Base-by-base conservation (phyloP, 1,139 yeast genomes). In the Candida pseudocylindracea region DNA sequence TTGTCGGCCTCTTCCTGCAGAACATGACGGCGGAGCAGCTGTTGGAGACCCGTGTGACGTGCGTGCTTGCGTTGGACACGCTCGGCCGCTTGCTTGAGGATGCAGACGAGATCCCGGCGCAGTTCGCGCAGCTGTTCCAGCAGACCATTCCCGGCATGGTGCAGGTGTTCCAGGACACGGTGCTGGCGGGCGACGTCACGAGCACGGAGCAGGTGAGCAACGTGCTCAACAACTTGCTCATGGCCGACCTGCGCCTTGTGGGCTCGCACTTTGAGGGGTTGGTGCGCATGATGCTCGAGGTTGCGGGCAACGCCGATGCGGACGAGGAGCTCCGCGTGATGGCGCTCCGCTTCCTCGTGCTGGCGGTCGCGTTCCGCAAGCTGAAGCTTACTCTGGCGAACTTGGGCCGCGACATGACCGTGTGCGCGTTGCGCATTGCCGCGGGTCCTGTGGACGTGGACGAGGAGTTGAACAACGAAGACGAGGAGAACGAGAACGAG, bases 401-500 rank as follows among this genome's bases (percentile, higher is more conserved):
- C 53, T 55, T 83, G 39, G 98, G 95, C 38, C 88, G 88, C 33
- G 69, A 65, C 38, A 62, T 91, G 42, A 71, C 91, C 31, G 52
- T 68, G 40, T 64, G 79, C 37, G 91, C 92, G 37, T 57, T 81
- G 38, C 65, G 68, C 45, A 72, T 88, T 42, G 75, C 91, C 25
- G 66, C 91, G 37, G 92, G 81, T 54, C 83, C 74, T 49, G 59
- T 72, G 41, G 91, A 76, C 47, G 66, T 71, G 34, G 66, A 60
- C 36, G 81, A 70, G 29, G 85, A 73, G 48, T 61, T 76, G 41
- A 72, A 71, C 39, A 72, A 65, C 36, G 93, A 79, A 46, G 81
- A 76, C 38, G 93, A 80, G 48, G 88, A 80, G 45, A 85, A 79
- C 42, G 93, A 81, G 53, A 83, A 81, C 47, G 94, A 81, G 54